Percentiles rank a stretch among this genome's conserved stretches.
Conservation (phyloP, 257 asterid species). For the Nicotiana attenuata region DNA sequence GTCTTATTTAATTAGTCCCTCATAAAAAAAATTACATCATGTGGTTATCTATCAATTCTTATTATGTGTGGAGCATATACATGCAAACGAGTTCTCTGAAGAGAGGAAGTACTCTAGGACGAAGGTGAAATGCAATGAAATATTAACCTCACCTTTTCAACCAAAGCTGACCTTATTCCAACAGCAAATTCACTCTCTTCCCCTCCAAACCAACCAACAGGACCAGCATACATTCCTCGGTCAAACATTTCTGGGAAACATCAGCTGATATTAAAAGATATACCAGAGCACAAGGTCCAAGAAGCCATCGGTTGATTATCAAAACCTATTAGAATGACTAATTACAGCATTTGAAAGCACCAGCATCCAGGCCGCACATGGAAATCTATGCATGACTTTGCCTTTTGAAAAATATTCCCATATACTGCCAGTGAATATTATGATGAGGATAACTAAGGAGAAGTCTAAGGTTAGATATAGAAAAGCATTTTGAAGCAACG, state of each 20-base stretch:
- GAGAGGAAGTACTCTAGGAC: background rate
- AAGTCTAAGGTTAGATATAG: background rate
- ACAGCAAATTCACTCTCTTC: conserved; percentile 94
- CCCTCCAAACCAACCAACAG: conserved; percentile 98
- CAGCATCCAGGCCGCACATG: background rate
- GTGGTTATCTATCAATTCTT: background rate
- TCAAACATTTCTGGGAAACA: conserved; percentile 75
- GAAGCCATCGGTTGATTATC: background rate
- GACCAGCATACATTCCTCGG: conserved; percentile 99
- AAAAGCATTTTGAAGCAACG: background rate
- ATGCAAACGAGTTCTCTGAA: background rate
- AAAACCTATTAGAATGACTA: background rate
- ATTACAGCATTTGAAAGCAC: background rate
- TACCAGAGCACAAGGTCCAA: background rate
- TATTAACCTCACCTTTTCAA: conserved; percentile 59
- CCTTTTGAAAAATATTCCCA: too few species aligned
- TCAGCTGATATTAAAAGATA: background rate
- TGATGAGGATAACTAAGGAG: too few species aligned
- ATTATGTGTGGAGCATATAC: background rate
- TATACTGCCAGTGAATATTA: too few species aligned
- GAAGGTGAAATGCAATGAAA: conserved; percentile 1
- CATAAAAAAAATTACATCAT: background rate
- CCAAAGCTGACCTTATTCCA: conserved; percentile 94
- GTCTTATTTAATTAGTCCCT: background rate
- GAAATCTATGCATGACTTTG: background rate